Percentiles rank a stretch among this genome's conserved stretches.
phyloP scores from a whole-genome alignment of 2,329 filamentous ascomycete genomes.

The Alternaria metachromatica region DNA sequence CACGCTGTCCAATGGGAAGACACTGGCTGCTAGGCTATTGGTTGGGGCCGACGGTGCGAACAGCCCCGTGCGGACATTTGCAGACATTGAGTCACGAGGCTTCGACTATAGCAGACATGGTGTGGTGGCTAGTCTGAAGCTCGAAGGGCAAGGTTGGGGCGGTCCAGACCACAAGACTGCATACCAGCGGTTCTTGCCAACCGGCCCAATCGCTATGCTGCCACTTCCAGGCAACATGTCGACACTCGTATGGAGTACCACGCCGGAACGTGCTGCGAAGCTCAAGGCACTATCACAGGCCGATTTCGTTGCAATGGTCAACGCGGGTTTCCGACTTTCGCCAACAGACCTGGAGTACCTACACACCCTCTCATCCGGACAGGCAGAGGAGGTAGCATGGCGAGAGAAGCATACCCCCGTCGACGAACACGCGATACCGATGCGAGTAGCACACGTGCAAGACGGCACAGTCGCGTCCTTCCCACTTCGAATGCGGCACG shows the following conservation, averaged over 20 bases:
- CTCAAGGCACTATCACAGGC: slow-evolving; percentile 75
- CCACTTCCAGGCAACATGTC: slow-evolving; percentile 84
- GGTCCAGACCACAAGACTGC: slow-evolving; percentile 68
- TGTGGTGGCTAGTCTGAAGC: slow-evolving; percentile 84
- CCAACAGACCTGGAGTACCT: slow-evolving; percentile 83
- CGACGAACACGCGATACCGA: slow-evolving; percentile 62
- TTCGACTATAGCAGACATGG: slow-evolving; percentile 95
- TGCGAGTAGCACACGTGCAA: slow-evolving; percentile 73
- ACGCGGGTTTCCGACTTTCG: slow-evolving; percentile 86
- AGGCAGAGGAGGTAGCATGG: slow-evolving; percentile 84
- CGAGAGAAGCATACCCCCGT: slow-evolving; percentile 72
- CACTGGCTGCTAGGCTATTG: slow-evolving; percentile 80
- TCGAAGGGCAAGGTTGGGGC: slow-evolving; percentile 62
- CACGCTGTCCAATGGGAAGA: slow-evolving; percentile 69
- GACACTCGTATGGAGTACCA: slow-evolving; percentile 94
- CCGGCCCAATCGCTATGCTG: slow-evolving; percentile 88
- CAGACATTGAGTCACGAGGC: slow-evolving; percentile 81
- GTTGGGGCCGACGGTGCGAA: slow-evolving; percentile 95
- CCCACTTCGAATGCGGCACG: slow-evolving; percentile 88
- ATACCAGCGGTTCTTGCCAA: slow-evolving; percentile 94
- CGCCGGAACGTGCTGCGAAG: slow-evolving; percentile 75
- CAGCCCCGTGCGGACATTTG: slow-evolving; percentile 88
- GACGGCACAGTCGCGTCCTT: slow-evolving; percentile 84
- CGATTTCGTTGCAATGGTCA: slow-evolving; percentile 87
- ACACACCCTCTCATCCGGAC: slow-evolving; percentile 64